Base-by-base conservation (phyloP, 768 basidiomycete species). In the Termitomyces sp. region DNA sequence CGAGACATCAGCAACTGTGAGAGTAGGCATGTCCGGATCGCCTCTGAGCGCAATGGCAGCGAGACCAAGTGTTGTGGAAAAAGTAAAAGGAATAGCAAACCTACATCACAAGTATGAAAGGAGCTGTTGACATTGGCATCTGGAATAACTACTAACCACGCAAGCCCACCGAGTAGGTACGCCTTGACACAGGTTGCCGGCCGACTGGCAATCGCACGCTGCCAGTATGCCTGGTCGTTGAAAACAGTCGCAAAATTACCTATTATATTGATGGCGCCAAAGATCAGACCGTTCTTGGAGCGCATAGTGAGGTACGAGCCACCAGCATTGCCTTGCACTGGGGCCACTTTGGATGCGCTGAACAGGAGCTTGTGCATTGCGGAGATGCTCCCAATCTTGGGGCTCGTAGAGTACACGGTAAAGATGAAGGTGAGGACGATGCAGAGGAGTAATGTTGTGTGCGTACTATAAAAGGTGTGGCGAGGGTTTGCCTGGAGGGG, bases 121-220 rank as follows among this genome's bases (percentile, higher is more conserved):
- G 16, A 10, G 44, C 14, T 46, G 12, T 46, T 26, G 43, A 23
- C 9, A 44, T 44, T 20, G 10, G 4, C 9, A 10, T 20, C 12
- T 4, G 9, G 1, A 10, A 23, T 35, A 44, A 10, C 5, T 33
- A 23, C 49, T 41, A 3, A 20, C 41, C 41, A 97, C 1, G 92
- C 89, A 8, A 95, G 69, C 3, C 94, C 95, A 47, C 95, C 95
- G 8, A 94, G 79, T 4, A 95, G 76, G 74, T 93, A 98, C 0
- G 91, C 95, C 71, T 94, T 95, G 59, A 95, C 93, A 13, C 89
- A 89, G n/a, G 82, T 86, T 1, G 84, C 86, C 0, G 93, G 93
- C 16, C 86, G 77, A 60, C 87, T 89, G 1, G 95, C 95, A 67
- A 97, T 93, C 1, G 94, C 94, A 13, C 93, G 82, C 68, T 94